Conservation (phyloP, 495 filamentous ascomycete genomes). For the Hypoxylon fragiforme region DNA sequence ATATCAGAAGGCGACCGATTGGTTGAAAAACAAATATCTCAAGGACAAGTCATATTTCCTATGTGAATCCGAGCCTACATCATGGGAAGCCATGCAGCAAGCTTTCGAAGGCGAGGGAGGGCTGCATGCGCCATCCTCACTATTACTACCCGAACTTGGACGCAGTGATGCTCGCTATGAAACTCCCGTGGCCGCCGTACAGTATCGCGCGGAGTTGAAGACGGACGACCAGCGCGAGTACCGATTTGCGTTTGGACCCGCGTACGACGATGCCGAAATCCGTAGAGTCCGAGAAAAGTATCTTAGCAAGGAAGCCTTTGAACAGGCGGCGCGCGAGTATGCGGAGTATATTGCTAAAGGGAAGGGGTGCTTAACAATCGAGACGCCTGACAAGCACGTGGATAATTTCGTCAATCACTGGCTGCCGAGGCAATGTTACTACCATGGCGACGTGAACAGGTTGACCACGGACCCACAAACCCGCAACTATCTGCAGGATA, state of each 20-base stretch:
- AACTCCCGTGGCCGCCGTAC: constrained; percentile 56
- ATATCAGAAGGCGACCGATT: constrained; percentile 59
- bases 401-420: constrained; percentile 64
- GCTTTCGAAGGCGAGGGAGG: constrained; percentile 61
- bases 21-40: constrained; percentile 59
- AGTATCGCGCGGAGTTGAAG: constrained; percentile 51
- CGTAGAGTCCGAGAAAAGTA: constrained; percentile 50
- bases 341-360: constrained; percentile 53
- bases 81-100: constrained; percentile 55
- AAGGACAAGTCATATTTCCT: constrained; percentile 63
- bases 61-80: constrained; percentile 53
- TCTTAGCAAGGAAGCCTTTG: constrained; percentile 54
- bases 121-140: constrained; percentile 53
- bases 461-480: constrained; percentile 62
- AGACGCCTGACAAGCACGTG: constrained; percentile 57
- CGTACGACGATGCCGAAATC: constrained; percentile 55
- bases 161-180: constrained; percentile 57
- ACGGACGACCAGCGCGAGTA: constrained; percentile 47
- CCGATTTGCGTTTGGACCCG: constrained; percentile 59
- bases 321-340: constrained; percentile 47
- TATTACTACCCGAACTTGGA: constrained; percentile 42
- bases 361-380: constrained; percentile 53
- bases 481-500: constrained; percentile 61
- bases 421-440: constrained; percentile 60
- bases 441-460: constrained; percentile 62